A percentile compares a stretch with the other conserved stretches of the same genome.
These are phyloP conservation scores for Nitzschia inconspicua DNA, from an alignment of 108 stramenopile genomes.

Conservation along the genomic window DNA sequence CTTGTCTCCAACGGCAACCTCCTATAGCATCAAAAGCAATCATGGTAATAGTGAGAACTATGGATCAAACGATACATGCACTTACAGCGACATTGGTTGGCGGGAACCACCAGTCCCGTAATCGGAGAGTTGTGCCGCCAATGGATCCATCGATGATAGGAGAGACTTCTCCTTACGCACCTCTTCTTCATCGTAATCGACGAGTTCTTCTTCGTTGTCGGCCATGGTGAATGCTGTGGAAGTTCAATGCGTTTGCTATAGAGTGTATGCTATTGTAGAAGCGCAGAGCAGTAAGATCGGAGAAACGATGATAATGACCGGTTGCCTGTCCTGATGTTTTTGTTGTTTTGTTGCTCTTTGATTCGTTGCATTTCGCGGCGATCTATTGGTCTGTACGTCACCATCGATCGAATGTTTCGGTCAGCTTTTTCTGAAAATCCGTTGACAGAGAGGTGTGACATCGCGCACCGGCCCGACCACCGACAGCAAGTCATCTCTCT, in stretches of 20 bases:
- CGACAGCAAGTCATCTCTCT: too few species aligned
- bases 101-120: not conserved
- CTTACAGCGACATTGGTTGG: not conserved
- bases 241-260: not conserved
- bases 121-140: too few species aligned
- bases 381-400: too few species aligned
- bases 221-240: conserved; percentile 49
- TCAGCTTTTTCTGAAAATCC: too few species aligned
- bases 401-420: too few species aligned
- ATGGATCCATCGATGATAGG: not conserved
- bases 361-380: too few species aligned
- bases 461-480: too few species aligned
- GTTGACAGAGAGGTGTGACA: too few species aligned
- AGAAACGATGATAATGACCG: not conserved
- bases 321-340: too few species aligned
- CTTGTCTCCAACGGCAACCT: conserved; percentile 68
- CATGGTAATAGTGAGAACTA: not conserved
- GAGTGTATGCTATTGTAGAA: not conserved
- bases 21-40: conserved; percentile 24
- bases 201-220: conserved; percentile 79
- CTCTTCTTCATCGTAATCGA: conserved; percentile 91
- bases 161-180: conserved; percentile 16
- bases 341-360: too few species aligned
- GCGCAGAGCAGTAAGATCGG: not conserved
- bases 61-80: not conserved